phyloP scores from a whole-genome alignment of 768 basidiomycete genomes.

The Goffeauzyma gilvescens region DNA sequence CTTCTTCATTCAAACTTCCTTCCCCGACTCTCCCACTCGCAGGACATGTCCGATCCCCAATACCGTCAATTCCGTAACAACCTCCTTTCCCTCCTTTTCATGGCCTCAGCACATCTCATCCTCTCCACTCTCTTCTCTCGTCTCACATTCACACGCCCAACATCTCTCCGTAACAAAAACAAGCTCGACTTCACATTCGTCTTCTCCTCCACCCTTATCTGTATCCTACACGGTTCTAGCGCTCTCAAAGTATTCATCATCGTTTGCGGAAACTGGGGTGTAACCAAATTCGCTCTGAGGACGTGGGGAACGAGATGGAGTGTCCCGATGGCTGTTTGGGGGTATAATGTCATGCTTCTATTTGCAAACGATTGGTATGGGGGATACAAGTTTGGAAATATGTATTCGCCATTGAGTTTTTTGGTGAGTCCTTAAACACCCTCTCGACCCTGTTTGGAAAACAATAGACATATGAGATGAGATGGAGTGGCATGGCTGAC shows the following conservation, averaged over 20 bases:
- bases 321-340: constrained; percentile 42
- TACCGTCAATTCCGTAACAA: constrained; percentile 74
- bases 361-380: constrained; percentile 56
- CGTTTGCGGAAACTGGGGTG: constrained; percentile 47
- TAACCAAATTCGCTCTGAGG: constrained; percentile 37
- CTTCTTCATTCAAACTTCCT: too few species aligned
- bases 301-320: constrained; percentile 12
- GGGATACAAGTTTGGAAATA: constrained; percentile 49
- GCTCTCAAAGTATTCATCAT: constrained; percentile 58
- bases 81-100: constrained; percentile 43
- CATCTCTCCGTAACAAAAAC: neutral
- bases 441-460: too few species aligned
- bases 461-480: constrained; percentile 9
- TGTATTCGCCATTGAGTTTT: constrained; percentile 41
- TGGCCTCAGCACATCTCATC: constrained; percentile 44
- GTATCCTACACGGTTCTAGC: constrained; percentile 63
- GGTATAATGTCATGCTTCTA: constrained; percentile 53
- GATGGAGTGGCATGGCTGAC: constrained; percentile 38
- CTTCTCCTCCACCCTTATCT: constrained; percentile 38
- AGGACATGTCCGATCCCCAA: constrained; percentile 89
- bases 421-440: constrained; percentile 39
- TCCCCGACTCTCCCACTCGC: too few species aligned
- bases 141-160: constrained; percentile 7
- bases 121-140: constrained; percentile 39
- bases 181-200: constrained; percentile 7